Conservation (phyloP, 805 yeast species). For the Teunomyces barrocoloradensis region DNA sequence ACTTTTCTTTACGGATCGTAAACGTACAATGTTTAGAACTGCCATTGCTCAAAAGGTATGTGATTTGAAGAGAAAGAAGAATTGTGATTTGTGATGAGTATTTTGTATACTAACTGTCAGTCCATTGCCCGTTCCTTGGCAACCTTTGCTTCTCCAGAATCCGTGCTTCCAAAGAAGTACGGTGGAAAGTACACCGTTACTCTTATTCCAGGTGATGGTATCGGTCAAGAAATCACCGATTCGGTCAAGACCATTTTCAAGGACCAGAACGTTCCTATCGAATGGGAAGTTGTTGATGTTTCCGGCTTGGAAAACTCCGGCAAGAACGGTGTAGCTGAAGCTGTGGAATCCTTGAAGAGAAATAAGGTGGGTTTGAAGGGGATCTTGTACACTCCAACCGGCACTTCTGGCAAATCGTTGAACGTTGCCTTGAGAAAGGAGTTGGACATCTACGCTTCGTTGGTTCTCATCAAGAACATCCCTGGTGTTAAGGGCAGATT, state of each 20-base stretch:
- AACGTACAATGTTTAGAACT: constrained; percentile 18
- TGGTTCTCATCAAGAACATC: constrained; percentile 89
- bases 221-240: constrained; percentile 93
- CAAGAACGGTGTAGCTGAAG: constrained; percentile 70
- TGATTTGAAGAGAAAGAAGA: neutral
- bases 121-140: constrained; percentile 45
- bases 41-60: constrained; percentile 22
- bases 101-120: constrained; percentile 27
- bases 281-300: constrained; percentile 69
- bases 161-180: constrained; percentile 80
- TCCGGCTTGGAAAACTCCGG: constrained; percentile 51
- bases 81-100: too few relatives aligned
- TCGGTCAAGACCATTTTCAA: constrained; percentile 88
- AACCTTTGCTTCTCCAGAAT: constrained; percentile 58
- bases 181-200: constrained; percentile 96
- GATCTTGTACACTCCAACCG: constrained; percentile 86
- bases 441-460: constrained; percentile 90
- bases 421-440: constrained; percentile 97
- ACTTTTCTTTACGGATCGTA: constrained; percentile 5
- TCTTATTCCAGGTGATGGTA: constrained; percentile 96
- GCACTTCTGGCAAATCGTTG: constrained; percentile 74
- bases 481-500: constrained; percentile 93
- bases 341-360: constrained; percentile 88
- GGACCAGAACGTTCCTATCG: constrained; percentile 86
- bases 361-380: constrained; percentile 97